phyloP scores from a whole-genome alignment of 1,284 basidiomycete genomes.

The Jaminaea rosea region DNA sequence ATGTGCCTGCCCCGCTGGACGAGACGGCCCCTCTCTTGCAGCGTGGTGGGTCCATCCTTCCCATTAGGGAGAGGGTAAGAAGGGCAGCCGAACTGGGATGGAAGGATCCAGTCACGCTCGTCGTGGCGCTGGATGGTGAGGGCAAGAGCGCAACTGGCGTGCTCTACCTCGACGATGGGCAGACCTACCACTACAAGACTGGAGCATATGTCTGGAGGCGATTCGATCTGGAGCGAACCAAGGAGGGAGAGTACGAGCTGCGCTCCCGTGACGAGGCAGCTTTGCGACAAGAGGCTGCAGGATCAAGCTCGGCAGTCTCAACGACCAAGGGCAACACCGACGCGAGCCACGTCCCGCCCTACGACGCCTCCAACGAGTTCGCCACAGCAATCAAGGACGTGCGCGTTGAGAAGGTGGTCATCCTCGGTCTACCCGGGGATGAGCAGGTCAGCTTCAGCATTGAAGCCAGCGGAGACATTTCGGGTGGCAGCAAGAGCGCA shows the following conservation, averaged over 20 bases:
- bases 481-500: background rate
- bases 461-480: background rate
- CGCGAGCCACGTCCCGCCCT: background rate
- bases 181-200: slow-evolving; percentile 65
- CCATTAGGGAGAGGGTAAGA: slow-evolving; percentile 76
- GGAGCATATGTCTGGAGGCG: slow-evolving; percentile 65
- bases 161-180: slow-evolving; percentile 91
- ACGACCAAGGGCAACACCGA: background rate
- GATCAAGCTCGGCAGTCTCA: background rate
- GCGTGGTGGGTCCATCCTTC: slow-evolving; percentile 82
- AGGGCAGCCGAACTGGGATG: slow-evolving; percentile 80
- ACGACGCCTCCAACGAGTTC: slow-evolving; percentile 20
- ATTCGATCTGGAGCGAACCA: slow-evolving; percentile 15
- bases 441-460: slow-evolving; percentile 12
- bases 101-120: slow-evolving; percentile 84
- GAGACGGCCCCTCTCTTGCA: slow-evolving; percentile 61
- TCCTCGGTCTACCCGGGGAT: slow-evolving; percentile 31
- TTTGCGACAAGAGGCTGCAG: background rate
- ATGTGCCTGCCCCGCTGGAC: slow-evolving; percentile 52
- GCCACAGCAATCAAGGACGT: slow-evolving; percentile 26
- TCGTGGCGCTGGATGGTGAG: slow-evolving; percentile 63
- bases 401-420: slow-evolving; percentile 38
- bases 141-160: slow-evolving; percentile 60
- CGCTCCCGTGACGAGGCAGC: background rate
- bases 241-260: too few relatives aligned